Evolutionary conservation across 2,329 filamentous ascomycete species (phyloP), one percentile per base, ranked within the genome.

Genomic region (Penicillium olsonii): DNA sequence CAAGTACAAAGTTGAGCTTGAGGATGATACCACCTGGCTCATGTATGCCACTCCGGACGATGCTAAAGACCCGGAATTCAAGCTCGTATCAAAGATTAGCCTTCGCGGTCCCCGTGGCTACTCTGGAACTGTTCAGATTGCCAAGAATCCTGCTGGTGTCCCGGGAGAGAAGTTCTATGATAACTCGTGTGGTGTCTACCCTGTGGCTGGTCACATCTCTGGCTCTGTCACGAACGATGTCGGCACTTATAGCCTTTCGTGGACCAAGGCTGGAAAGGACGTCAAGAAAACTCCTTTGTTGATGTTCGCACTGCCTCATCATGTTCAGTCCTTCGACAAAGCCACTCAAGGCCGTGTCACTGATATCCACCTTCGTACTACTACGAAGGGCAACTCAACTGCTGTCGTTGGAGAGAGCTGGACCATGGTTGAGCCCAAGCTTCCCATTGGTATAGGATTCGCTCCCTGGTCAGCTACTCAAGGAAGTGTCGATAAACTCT

Each of bases 291-390:
- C 68, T 9, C 71, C 78, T 3, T 75, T 96, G 18, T 77, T 94
- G 55, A 94, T 95, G 85, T 96, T 88, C 67, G 89, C 88, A 14
- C 75, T 99, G 40, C 90, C 92, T 18, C 94, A 97, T 68, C 94
- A 97, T 59, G 67, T 90, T 3, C 75, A 84, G 26, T 90, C 88
- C 0, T 92, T 97, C 53, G 83, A 90, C 56, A 59, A 69, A 1
- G 70, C 70, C 1, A 83, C 83, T 8, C 73, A 72, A 10, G 72
- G 76, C 19, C 75, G 76, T 7, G 63, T 75, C 33, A 81, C 75
- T 2, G 68, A 74, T 4, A 67, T 94, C 2, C 77, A 81, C 54
- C 74, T 97, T 44, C 82, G 86, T 48, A 92, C 90, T 0, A 87
- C 90, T 0, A 95, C 90, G 17, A 97, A 96, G 72, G 94, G 94